These are phyloP conservation scores for Vanilla planifolia DNA, from an alignment of 106 monocot species.

Conservation along the genomic window DNA sequence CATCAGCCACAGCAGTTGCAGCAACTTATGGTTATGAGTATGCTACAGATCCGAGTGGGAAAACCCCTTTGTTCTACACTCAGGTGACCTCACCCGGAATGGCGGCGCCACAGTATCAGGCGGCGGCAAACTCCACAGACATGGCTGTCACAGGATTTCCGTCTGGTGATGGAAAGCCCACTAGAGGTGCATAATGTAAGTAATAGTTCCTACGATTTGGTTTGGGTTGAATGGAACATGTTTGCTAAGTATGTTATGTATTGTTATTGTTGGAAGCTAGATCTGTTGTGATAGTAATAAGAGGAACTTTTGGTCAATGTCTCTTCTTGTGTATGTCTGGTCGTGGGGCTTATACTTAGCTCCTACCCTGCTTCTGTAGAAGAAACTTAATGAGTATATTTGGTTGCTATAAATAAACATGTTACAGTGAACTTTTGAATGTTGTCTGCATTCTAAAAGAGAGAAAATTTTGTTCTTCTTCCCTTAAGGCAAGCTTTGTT, in stretches of 20 bases:
- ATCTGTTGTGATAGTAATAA: conserved; percentile 8
- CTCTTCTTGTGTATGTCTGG: neutral
- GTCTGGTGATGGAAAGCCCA: conserved; percentile 10
- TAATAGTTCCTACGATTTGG: neutral
- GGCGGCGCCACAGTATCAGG: conserved; percentile 13
- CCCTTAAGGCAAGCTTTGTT: too few relatives aligned
- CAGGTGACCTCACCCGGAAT: neutral
- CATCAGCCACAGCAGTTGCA: conserved; percentile 4
- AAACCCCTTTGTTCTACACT: conserved; percentile 11
- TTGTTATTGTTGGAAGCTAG: conserved; percentile 6
- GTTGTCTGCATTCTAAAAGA: too few relatives aligned
- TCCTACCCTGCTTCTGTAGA: conserved; percentile 2
- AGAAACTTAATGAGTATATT: conserved; percentile 9
- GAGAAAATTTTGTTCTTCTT: too few relatives aligned
- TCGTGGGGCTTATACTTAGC: neutral
- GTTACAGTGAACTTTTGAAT: too few relatives aligned
- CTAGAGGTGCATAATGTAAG: conserved; percentile 18
- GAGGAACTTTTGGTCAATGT: conserved; percentile 1
- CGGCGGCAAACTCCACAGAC: neutral
- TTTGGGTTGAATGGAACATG: neutral
- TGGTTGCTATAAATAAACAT: conserved; percentile 6
- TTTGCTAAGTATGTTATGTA: conserved; percentile 5
- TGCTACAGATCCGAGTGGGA: neutral
- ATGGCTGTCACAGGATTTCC: neutral
- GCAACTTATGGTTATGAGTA: conserved; percentile 12